Percentiles rank a stretch among this genome's conserved stretches.
These are phyloP conservation scores for Backusella tuberculispora DNA, from an alignment of 192 early-diverging fungal species.

Conservation along the genomic window DNA sequence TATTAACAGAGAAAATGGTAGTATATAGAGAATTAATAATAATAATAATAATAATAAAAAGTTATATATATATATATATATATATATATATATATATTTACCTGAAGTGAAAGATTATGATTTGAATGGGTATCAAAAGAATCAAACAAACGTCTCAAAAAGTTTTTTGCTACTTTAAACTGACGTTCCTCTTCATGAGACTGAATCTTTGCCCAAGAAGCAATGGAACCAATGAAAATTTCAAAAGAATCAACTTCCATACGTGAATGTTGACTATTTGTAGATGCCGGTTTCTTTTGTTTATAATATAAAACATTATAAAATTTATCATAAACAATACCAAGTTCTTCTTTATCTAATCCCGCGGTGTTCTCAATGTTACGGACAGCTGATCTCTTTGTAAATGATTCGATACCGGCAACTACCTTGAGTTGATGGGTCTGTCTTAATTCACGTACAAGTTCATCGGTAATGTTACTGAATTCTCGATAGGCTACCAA, in stretches of 20 bases:
- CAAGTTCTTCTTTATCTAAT: constrained; percentile 77
- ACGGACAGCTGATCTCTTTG: constrained; percentile 78
- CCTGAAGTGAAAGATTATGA: constrained; percentile 30
- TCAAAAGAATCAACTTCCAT: constrained; percentile 64
- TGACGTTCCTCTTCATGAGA: constrained; percentile 19
- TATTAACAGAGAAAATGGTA: constrained; percentile 45
- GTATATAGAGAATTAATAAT: too few species aligned
- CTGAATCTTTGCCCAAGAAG: constrained; percentile 49
- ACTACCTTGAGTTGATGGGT: constrained; percentile 82
- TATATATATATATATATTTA: background rate
- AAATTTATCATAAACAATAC: constrained; percentile 82
- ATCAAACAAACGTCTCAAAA: constrained; percentile 34
- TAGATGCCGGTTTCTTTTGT: background rate
- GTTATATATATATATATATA: background rate
- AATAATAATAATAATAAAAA: too few species aligned
- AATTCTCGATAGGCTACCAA: constrained; percentile 84
- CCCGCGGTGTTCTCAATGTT: constrained; percentile 64
- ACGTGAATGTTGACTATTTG: constrained; percentile 27
- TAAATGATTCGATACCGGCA: constrained; percentile 81
- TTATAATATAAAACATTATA: constrained; percentile 71
- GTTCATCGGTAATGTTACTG: constrained; percentile 68
- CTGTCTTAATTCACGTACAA: constrained; percentile 74
- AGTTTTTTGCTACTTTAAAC: constrained; percentile 17
- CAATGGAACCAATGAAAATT: constrained; percentile 62
- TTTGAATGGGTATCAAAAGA: constrained; percentile 28